These are phyloP conservation scores for Neoarthrinium moseri DNA, from an alignment of 2,329 filamentous ascomycete species.

Conservation along the genomic window DNA sequence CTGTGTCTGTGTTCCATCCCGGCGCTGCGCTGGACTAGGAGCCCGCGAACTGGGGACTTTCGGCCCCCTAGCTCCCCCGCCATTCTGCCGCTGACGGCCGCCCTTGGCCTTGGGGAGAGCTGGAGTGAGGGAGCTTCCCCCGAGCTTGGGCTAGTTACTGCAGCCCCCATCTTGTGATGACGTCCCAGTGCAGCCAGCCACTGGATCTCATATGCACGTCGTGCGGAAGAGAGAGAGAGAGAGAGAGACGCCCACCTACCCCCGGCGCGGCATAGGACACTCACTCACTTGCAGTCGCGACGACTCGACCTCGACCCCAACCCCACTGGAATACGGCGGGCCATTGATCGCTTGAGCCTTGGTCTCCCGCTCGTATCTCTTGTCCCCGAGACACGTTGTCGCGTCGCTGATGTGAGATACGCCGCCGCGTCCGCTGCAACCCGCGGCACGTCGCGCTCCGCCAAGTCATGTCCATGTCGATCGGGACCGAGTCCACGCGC, in stretches of 20 bases:
- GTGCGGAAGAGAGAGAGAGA: too few relatives aligned
- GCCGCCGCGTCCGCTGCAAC: background rate
- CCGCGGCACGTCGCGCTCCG: background rate
- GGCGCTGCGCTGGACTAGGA: too few relatives aligned
- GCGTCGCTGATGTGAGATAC: conserved; percentile 1
- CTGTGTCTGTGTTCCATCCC: too few relatives aligned
- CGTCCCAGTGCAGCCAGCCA: conserved; percentile 3
- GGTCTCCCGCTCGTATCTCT: background rate
- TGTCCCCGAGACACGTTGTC: background rate
- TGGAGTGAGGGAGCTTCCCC: background rate
- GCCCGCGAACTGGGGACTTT: too few relatives aligned
- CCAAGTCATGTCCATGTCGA: conserved; percentile 8
- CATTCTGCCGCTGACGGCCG: conserved; percentile 9
- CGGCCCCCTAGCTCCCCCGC: too few relatives aligned
- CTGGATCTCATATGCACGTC: background rate
- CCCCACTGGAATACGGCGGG: too few relatives aligned
- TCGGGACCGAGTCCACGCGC: conserved; percentile 11
- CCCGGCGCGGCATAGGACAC: too few relatives aligned
- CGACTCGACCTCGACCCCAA: too few relatives aligned
- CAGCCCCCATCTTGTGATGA: background rate
- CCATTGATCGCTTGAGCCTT: background rate
- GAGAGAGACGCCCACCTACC: too few relatives aligned
- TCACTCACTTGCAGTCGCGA: too few relatives aligned
- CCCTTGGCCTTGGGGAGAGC: too few relatives aligned
- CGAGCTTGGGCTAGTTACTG: background rate